Base-by-base conservation (phyloP, 1,139 yeast genomes). In the Zygoascus hellenicus region DNA sequence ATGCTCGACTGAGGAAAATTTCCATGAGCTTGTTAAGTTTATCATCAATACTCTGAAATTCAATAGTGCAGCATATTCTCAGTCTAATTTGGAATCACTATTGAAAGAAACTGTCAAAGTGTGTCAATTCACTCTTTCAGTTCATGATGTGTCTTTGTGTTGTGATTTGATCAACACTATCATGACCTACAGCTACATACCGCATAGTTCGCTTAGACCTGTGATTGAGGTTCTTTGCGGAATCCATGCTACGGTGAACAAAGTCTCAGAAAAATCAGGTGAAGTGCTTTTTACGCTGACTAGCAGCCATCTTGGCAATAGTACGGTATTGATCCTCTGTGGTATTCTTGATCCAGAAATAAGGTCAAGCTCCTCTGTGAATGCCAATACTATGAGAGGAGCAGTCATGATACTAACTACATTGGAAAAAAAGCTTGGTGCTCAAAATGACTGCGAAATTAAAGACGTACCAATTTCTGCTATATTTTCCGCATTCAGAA, bases 181-280 rank as follows among this genome's bases (percentile, higher is more conserved):
- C 3, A 66, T 77, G 43, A 58, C 72, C 0, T 75, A 69, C 52
- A 81, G 83, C 0, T 59, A 64, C 26, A 59, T 81, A 2, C 84
- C 86, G 0, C 52, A 64, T 7, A 58, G 65, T 1, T 60, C 66
- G 33, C 58, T 78, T 32, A 61, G 62, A 43, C 66, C 67, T 15
- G 63, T 72, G 1, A 58, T 81, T 3, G 71, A 70, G 39, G 70
- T 78, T 10, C 57, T 82, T 3, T 76, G 84, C 49, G 76, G 77
- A 3, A 75, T 79, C 0, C 56, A 69, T 15, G 62, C 68, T 9
- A 53, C 71, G 22, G 70, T 72, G 29, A 66, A 69, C 5, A 59
- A 65, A 0, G 63, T 76, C 32, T 61, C 65, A n/a, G 67, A 63
- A 5, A 48, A 64, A n/a, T 66, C 75, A 0, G 70, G 76, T 68